These are phyloP conservation scores for Strobilomyces echinocephalus DNA, from an alignment of 768 basidiomycete genomes.

Conservation along the genomic window DNA sequence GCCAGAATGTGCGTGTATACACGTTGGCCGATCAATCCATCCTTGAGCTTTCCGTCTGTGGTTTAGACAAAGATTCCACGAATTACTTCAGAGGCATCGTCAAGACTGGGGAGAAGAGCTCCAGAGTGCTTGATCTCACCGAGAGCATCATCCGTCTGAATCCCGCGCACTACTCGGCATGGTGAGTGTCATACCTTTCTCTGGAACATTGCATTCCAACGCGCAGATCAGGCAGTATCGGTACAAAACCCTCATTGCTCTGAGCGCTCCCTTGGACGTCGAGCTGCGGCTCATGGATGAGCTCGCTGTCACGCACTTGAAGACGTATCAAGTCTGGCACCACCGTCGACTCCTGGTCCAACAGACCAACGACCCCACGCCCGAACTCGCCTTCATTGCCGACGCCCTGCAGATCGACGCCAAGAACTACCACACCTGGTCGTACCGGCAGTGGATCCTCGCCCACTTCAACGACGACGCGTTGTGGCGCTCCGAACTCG, in stretches of 20 bases:
- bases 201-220: neutral
- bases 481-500: constrained; percentile 74
- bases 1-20: constrained; percentile 64
- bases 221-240: constrained; percentile 78
- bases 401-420: constrained; percentile 66
- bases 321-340: constrained; percentile 99
- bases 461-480: constrained; percentile 71
- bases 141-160: constrained; percentile 86
- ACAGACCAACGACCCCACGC: constrained; percentile 44
- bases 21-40: neutral
- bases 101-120: constrained; percentile 70
- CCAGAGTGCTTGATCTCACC: constrained; percentile 80
- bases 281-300: constrained; percentile 87
- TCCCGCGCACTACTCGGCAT: constrained; percentile 95
- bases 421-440: constrained; percentile 99
- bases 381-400: constrained; percentile 80
- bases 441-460: constrained; percentile 92
- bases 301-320: constrained; percentile 77
- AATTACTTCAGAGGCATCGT: constrained; percentile 88
- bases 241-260: constrained; percentile 74
- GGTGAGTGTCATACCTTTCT: constrained; percentile 47
- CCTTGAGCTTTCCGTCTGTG: constrained; percentile 4
- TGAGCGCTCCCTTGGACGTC: constrained; percentile 60
- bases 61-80: constrained; percentile 85
- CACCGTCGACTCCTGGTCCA: constrained; percentile 75